Base-by-base conservation (phyloP, 352 stramenopile species). In the Globisporangium nunn region DNA sequence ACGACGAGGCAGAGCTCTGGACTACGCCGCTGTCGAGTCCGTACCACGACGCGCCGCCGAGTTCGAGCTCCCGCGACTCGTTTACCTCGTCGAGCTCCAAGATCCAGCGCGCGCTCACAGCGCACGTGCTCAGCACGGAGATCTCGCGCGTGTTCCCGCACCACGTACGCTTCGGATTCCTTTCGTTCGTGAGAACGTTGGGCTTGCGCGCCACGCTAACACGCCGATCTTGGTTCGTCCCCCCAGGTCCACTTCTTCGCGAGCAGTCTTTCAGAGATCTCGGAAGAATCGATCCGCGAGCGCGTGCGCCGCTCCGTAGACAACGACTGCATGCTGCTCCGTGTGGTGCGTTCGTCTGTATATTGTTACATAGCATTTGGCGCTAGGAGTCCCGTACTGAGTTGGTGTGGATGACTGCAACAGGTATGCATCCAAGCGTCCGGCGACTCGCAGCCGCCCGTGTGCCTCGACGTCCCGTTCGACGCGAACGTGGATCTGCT, bases 121-220 rank as follows among this genome's bases (percentile, higher is more conserved):
- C 84, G 15, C 82, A 93, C 54, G 77, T 88, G 6, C 78, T 92
- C 44, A 82, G 79, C n/a, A 78, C 77, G 28, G 85, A 95, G 61
- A 90, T 95, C 37, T 91, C 88, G 15, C 70, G 75, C n/a, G 84
- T 95, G 31, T 95, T 95, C 50, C 85, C 84, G 6, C 85, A 95
- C 23, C 83, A 95, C 63, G 85, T 94, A 78, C 49, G 75, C 62
- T 29, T 14, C n/a, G 17, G 30, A 49, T 28, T 59, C 0, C 28
- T 35, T 0, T 48, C 6, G 10, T 12, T 45, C 35, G 35, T 48
- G 28, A 43, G 11, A 4, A 14, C 54, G 12, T 3, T 41, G 48
- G 28, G 3, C 39, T n/a, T 35, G 18, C 41, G 23, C 23, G 23
- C 1, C 23, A 23, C 23, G 23, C 23, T 23, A 23, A 23, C 23